Evolutionary conservation across 352 stramenopile species (phyloP).

Genomic region (Phytophthora multivora): DNA sequence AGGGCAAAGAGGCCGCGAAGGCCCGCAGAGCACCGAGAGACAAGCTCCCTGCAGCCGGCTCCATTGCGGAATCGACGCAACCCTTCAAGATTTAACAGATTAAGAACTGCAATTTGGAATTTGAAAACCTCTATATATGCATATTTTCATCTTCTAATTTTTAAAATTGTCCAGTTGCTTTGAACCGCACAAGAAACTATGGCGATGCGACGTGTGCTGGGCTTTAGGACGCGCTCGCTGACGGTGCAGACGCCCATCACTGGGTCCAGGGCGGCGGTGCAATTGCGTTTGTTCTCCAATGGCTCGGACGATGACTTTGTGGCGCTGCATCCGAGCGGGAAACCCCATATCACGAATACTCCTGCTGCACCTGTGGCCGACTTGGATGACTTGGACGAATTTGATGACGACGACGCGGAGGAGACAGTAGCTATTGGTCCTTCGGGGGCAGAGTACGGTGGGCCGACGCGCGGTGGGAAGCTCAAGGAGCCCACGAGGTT

Average conservation of each 20-base stretch:
- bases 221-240: not conserved
- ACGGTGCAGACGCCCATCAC: not conserved
- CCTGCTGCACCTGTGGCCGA: slow-evolving; percentile 11
- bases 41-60: not conserved
- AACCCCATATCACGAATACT: slow-evolving; percentile 29
- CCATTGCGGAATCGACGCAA: slow-evolving; percentile 18
- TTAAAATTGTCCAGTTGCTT: not conserved
- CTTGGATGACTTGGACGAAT: slow-evolving; percentile 17
- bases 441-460: slow-evolving; percentile 92
- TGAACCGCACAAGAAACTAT: slow-evolving; percentile 10
- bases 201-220: slow-evolving; percentile 23
- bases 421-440: slow-evolving; percentile 94
- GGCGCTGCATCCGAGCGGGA: slow-evolving; percentile 27
- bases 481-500: slow-evolving; percentile 96
- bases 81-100: slow-evolving; percentile 21
- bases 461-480: slow-evolving; percentile 91
- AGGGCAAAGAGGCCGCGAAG: slow-evolving; percentile 32
- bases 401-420: slow-evolving; percentile 91
- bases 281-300: slow-evolving; percentile 36
- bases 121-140: not conserved
- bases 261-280: not conserved
- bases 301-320: slow-evolving; percentile 46
- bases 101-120: too few relatives aligned
- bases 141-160: not conserved
- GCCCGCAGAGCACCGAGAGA: slow-evolving; percentile 36